Evolutionary conservation across 1,284 basidiomycete species (phyloP).

Genomic region (Melampsora larici-populina): DNA sequence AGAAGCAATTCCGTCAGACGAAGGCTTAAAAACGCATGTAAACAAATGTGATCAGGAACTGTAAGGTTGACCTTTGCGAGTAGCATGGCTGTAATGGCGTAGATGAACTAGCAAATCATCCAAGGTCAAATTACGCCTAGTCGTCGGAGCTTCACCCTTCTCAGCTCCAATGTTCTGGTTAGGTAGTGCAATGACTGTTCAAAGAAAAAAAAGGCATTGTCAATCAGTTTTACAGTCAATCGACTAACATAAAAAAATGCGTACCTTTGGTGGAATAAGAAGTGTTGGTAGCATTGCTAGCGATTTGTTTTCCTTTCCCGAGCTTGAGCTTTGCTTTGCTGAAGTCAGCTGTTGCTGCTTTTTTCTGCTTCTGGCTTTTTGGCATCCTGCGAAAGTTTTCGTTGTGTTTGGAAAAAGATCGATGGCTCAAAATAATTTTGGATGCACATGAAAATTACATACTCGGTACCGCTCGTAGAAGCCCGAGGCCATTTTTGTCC

Average conservation of each 20-base stretch:
- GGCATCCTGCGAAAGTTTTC: conserved; percentile 62
- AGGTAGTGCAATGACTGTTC: conserved; percentile 84
- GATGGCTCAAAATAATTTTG: too few relatives aligned
- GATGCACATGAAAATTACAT: too few relatives aligned
- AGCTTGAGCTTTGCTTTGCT: conserved; percentile 91
- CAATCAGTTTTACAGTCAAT: not conserved
- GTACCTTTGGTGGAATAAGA: conserved; percentile 63
- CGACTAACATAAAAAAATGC: too few relatives aligned
- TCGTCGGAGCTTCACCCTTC: conserved; percentile 63
- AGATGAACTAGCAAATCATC: conserved; percentile 73
- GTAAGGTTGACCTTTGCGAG: conserved; percentile 64
- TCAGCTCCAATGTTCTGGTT: conserved; percentile 68
- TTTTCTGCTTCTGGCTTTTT: conserved; percentile 78
- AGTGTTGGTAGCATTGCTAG: conserved; percentile 85
- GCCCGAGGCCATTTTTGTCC: too few relatives aligned
- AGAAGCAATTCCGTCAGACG: not conserved
- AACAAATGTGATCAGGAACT: not conserved
- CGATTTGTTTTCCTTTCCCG: conserved; percentile 81
- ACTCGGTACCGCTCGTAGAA: too few relatives aligned
- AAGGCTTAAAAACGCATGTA: not conserved
- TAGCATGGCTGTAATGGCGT: conserved; percentile 75
- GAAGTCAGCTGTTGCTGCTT: conserved; percentile 83
- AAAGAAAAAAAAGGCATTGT: conserved; percentile 43
- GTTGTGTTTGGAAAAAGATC: too few relatives aligned
- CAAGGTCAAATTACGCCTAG: conserved; percentile 71